Evolutionary conservation across 768 basidiomycete genomes (phyloP).

Genomic region (Trametes maxima): DNA sequence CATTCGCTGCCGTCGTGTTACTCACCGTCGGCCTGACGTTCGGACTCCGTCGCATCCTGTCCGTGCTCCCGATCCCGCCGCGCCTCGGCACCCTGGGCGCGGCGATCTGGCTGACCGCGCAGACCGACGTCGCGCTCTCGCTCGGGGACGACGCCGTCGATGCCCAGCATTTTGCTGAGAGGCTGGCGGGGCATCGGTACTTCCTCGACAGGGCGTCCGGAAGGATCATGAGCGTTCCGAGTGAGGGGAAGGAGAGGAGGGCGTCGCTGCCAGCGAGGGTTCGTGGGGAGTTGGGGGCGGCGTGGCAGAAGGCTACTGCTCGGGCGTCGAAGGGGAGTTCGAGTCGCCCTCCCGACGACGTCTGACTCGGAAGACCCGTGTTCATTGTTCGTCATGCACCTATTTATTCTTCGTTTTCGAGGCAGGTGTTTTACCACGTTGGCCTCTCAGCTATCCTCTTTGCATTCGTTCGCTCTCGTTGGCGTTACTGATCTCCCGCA

Average conservation of each 20-base stretch:
- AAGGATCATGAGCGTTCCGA: background rate
- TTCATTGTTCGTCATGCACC: no score
- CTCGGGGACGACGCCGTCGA: slow-evolving; percentile 9
- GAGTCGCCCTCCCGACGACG: no score
- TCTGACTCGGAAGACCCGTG: no score
- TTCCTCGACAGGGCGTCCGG: background rate
- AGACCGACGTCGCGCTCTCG: slow-evolving; percentile 45
- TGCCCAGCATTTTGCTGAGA: background rate
- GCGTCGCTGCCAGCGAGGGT: background rate
- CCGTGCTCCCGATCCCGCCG: slow-evolving; percentile 46
- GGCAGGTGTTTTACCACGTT: no score
- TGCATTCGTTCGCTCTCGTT: no score
- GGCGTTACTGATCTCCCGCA: no score
- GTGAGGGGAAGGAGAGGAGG: background rate
- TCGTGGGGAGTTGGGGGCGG: no score
- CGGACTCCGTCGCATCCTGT: slow-evolving; percentile 48
- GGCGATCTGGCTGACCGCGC: slow-evolving; percentile 55
- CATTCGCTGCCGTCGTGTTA: background rate
- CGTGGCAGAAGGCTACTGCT: no score
- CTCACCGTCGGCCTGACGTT: slow-evolving; percentile 39
- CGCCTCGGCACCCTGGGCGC: slow-evolving; percentile 57
- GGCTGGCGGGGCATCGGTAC: slow-evolving; percentile 6
- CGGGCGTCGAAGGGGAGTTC: no score
- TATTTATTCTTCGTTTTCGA: no score
- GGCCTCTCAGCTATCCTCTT: no score